A percentile compares a stretch with the other conserved stretches of the same genome.
Conservation (phyloP, 129 eudicot species). For the Gnaphalium uliginosum region DNA sequence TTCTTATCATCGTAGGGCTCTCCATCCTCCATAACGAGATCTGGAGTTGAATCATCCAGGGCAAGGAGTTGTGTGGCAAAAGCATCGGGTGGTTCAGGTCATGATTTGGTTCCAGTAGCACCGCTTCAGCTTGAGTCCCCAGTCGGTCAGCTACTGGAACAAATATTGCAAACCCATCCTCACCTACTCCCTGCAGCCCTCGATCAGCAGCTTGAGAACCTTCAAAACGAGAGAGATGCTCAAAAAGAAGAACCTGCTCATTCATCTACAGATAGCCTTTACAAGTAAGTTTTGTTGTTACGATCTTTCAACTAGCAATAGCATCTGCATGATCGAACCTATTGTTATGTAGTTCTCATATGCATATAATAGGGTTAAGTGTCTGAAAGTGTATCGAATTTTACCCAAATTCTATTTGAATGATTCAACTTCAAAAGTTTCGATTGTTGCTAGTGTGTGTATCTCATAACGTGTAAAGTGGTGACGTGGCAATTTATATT, state of each 20-base stretch:
- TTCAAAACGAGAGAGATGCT: conserved; percentile 63
- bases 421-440: background rate
- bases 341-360: background rate
- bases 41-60: conserved; percentile 42
- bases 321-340: background rate
- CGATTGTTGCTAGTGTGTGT: background rate
- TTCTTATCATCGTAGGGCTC: conserved; percentile 42
- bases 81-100: conserved; percentile 62
- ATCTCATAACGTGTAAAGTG: background rate
- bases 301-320: background rate
- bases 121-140: conserved; percentile 87
- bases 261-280: conserved; percentile 58
- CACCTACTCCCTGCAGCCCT: conserved; percentile 86
- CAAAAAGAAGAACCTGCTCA: conserved; percentile 47
- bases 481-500: too few relatives aligned
- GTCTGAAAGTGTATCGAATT: background rate
- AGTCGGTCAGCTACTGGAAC: conserved; percentile 81
- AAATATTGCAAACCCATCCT: conserved; percentile 80
- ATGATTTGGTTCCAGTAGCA: conserved; percentile 57
- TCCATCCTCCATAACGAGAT: conserved; percentile 43
- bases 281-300: conserved; percentile 46
- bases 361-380: background rate
- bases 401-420: background rate
- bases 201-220: conserved; percentile 91
- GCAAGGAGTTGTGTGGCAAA: conserved; percentile 58